phyloP scores from a whole-genome alignment of 1,139 yeast species.

The Kodamaea arcana region DNA sequence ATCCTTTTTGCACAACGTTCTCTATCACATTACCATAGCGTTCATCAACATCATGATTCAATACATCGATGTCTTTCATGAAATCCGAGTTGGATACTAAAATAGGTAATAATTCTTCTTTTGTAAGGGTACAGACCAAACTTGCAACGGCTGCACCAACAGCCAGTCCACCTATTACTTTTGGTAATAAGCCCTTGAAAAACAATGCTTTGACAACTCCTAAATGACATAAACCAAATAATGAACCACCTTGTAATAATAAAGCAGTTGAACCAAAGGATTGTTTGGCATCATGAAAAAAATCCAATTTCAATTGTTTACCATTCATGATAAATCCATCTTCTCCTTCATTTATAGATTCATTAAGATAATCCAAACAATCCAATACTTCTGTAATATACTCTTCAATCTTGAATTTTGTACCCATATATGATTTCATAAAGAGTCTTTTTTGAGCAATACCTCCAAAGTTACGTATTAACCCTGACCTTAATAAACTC shows the following conservation, averaged over 20 bases:
- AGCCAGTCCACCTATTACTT: slow-evolving; percentile 88
- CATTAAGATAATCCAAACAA: slow-evolving; percentile 57
- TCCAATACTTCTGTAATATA: slow-evolving; percentile 72
- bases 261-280: slow-evolving; percentile 89
- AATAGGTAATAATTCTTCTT: slow-evolving; percentile 51
- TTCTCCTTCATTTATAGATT: slow-evolving; percentile 28
- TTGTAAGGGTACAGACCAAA: slow-evolving; percentile 65
- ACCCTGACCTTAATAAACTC: slow-evolving; percentile 75
- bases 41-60: slow-evolving; percentile 57
- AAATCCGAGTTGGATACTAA: slow-evolving; percentile 46
- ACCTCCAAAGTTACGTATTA: slow-evolving; percentile 87
- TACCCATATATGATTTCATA: slow-evolving; percentile 80
- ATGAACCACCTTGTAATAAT: slow-evolving; percentile 87
- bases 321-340: slow-evolving; percentile 42
- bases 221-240: slow-evolving; percentile 88
- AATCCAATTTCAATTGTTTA: slow-evolving; percentile 67
- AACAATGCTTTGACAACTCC: slow-evolving; percentile 86
- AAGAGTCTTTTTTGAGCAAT: slow-evolving; percentile 76
- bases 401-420: slow-evolving; percentile 83
- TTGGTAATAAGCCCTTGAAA: slow-evolving; percentile 70
- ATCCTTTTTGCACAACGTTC: slow-evolving; percentile 66
- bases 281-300: slow-evolving; percentile 87
- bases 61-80: slow-evolving; percentile 45
- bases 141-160: slow-evolving; percentile 94
- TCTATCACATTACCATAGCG: slow-evolving; percentile 64